Conservation (phyloP, 2,329 filamentous ascomycete species). For the Zopfia rhizophila region DNA sequence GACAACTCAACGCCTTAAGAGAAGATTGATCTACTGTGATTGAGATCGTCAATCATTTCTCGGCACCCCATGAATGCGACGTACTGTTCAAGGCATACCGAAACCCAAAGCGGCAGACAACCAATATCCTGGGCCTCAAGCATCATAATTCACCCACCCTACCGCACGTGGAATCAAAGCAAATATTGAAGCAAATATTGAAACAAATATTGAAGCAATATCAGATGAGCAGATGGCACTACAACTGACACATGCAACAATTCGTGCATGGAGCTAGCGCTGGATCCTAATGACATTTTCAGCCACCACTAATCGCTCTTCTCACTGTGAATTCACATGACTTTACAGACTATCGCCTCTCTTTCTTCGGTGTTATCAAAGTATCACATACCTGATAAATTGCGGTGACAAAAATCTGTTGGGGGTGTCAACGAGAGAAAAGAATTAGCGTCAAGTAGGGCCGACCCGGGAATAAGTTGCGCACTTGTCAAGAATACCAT, state of each 20-base stretch:
- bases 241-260: slow-evolving; percentile 12
- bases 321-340: no score
- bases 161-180: neutral
- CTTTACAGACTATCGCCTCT: no score
- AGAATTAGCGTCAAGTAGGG: neutral
- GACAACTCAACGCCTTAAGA: slow-evolving; percentile 1
- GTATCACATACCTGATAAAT: slow-evolving; percentile 4
- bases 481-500: slow-evolving; percentile 2
- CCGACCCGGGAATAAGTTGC: slow-evolving; percentile 13
- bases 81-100: neutral
- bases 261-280: no score
- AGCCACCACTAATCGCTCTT: no score
- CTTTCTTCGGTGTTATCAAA: no score
- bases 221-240: neutral
- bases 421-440: slow-evolving; percentile 2
- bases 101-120: slow-evolving; percentile 1
- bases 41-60: slow-evolving; percentile 1
- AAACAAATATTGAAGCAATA: slow-evolving; percentile 9
- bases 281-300: no score
- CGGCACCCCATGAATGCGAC: neutral
- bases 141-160: neutral
- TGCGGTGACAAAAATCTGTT: slow-evolving; percentile 1
- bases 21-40: no score
- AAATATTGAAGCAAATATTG: neutral
- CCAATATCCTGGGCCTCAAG: neutral